Base-by-base conservation (phyloP, 192 early-diverging fungal genomes). In the Dispira simplex region DNA sequence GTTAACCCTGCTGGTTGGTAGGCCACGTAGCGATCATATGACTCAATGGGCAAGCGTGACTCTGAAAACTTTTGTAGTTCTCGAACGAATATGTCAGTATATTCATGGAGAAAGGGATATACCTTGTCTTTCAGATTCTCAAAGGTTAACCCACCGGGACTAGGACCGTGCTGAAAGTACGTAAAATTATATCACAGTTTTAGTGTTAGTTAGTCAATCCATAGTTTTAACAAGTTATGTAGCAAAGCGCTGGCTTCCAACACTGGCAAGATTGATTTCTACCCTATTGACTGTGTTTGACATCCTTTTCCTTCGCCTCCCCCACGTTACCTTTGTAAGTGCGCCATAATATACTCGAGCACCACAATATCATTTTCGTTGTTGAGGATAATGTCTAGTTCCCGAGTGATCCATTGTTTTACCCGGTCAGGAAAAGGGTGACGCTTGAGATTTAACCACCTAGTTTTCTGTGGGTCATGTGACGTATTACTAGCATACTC, bases 281-380 rank as follows among this genome's bases (percentile, higher is more conserved):
- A n/a, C 5, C 8, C 10, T 1, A 25, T 8, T 10, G 1, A 58
- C n/a, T n/a, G n/a, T 16, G 28, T 5, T 28, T 27, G n/a, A 39
- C 6, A 39, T 39, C 32, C 32, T 39, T 39, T 4, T 39, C 32
- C 32, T 6, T 39, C 6, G 3, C 32, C 32, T 27, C 28, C 18
- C 1, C 26, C 5, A 1, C 16, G 13, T 58, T 58, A 58, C 56
- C 21, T n/a, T 9, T 58, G 56, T 8, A 58, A 27, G 26, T 28
- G 56, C 28, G 56, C 56, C 56, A 58, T n/a, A 39, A 27, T 39
- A 39, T 58, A 58, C 18, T 58, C 56, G 56, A 39, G 39, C n/a
- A 58, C 56, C 56, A 58, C 56, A 3, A 14, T 9, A 18, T n/a
- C 16, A 39, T 58, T 27, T 16, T n/a, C 56, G n/a, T n/a, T 18